A percentile compares a stretch with the other conserved stretches of the same genome.
Conservation (phyloP, 2,329 filamentous ascomycete species). For the Colletotrichum aenigma region DNA sequence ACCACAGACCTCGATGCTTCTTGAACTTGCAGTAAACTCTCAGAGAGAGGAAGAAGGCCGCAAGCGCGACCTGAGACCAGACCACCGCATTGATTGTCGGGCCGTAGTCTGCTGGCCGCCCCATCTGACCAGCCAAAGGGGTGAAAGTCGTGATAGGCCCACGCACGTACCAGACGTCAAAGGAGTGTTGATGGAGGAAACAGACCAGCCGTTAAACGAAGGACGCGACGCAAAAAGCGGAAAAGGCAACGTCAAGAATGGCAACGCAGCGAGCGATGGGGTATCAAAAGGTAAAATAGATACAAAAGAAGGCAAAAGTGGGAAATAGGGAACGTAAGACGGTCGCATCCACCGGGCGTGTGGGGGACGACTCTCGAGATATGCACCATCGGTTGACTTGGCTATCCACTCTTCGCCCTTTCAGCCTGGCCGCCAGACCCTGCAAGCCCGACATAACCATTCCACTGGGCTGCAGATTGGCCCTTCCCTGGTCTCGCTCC, state of each 20-base stretch:
- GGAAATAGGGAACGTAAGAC: background rate
- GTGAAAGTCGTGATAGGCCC: background rate
- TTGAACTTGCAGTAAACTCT: slow-evolving; percentile 27
- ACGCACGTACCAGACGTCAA: background rate
- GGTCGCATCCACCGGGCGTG: background rate
- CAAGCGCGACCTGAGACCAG: slow-evolving; percentile 23
- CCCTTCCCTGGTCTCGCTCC: background rate
- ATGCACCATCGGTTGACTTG: background rate
- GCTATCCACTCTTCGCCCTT: background rate
- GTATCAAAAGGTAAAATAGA: background rate
- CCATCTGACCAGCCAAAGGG: slow-evolving; percentile 9
- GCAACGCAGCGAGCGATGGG: background rate
- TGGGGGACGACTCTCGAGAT: slow-evolving; percentile 2
- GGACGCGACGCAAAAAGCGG: background rate
- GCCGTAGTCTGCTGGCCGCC: slow-evolving; percentile 9
- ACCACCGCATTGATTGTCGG: slow-evolving; percentile 16
- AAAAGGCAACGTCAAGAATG: background rate
- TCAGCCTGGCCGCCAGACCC: background rate
- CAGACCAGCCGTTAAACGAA: slow-evolving; percentile 3
- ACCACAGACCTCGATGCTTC: slow-evolving; percentile 28
- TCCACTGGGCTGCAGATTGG: background rate
- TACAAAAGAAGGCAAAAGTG: background rate
- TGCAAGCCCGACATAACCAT: background rate
- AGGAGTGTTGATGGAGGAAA: background rate
- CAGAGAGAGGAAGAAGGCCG: slow-evolving; percentile 23